Base-by-base conservation (phyloP, 768 basidiomycete genomes). In the Leucogyrophana mollusca region DNA sequence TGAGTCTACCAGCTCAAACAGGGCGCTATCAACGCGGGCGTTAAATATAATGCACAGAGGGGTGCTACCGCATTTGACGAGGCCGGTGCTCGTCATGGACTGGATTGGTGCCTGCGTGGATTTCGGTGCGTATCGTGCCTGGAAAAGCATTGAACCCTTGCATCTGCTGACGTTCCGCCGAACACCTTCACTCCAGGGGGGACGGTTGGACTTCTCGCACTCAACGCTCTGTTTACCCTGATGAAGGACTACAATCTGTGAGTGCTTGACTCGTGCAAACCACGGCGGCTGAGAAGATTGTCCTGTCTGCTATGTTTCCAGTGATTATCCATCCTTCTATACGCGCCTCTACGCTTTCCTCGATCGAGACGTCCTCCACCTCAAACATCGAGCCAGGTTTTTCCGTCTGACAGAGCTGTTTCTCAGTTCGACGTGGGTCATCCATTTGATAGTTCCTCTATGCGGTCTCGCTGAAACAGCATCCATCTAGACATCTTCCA, bases 251-350 rank as follows among this genome's bases (percentile, higher is more conserved):
- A 96, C 60, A 96, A 96, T 56, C 74, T 99, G 94, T 91, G 59
- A 60, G 90, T 75, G 21, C 9, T 30, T 30, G 40, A 17, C 47
- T 40, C 6, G 27, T 30, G 11, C 9, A 9, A 18, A 11, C 14
- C 10, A 39, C 40, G 23, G 3, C 4, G 43, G 13, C 27, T 30
- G 27, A 30, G 6, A 6, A 13, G 13, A 30, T 46, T 37, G 30
- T 42, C 37, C 56, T 43, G 32, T 38, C 4, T 45, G 6, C 36
- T 43, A 22, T 35, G 43, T 43, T 35, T 34, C n/a, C 58, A 97
- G 95, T 9, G 96, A 99, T 58, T 98, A 95, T 59, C 94, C 96
- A 2, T 85, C 84, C 9, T 97, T 99, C 69, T 99, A 96, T 69
- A 87, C 85, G 5, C 84, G 87, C 4, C 78, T 99, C 2, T 98